These are phyloP conservation scores for Bimuria novae-zelandiae DNA, from an alignment of 2,329 filamentous ascomycete genomes.

Conservation along the genomic window DNA sequence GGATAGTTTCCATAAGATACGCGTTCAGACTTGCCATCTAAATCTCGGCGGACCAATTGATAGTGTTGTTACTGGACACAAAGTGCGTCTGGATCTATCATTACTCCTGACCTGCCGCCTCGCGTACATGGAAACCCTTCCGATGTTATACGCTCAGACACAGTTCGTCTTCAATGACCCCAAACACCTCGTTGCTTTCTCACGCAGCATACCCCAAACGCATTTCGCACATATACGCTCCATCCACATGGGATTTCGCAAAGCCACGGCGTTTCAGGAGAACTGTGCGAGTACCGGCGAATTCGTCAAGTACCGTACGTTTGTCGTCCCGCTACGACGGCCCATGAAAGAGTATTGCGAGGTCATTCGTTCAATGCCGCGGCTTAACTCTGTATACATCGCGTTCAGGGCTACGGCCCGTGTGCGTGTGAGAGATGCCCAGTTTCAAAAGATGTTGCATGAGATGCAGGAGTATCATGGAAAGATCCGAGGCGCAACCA, in stretches of 20 bases:
- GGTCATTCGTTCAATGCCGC: background rate
- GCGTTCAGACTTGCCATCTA: background rate
- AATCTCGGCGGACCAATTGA: background rate
- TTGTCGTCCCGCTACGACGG: background rate
- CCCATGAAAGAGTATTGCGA: background rate
- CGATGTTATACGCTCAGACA: background rate
- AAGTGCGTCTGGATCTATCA: background rate
- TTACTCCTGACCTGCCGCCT: conserved; percentile 3
- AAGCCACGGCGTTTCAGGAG: background rate
- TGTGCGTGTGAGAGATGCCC: too few relatives aligned
- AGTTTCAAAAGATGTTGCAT: background rate
- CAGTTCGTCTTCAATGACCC: background rate
- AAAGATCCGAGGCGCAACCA: background rate
- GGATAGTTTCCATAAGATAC: background rate
- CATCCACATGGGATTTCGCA: background rate
- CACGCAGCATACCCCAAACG: background rate
- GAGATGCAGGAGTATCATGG: background rate
- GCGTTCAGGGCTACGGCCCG: background rate
- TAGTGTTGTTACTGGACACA: background rate
- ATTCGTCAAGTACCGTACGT: background rate
- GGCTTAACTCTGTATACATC: background rate
- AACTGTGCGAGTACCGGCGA: too few relatives aligned
- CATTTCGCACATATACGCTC: conserved; percentile 1
- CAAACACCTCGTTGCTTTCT: background rate
- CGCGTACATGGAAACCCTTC: background rate